Conservation (phyloP, 345 rosid genomes). For the Iberis pinnata region DNA sequence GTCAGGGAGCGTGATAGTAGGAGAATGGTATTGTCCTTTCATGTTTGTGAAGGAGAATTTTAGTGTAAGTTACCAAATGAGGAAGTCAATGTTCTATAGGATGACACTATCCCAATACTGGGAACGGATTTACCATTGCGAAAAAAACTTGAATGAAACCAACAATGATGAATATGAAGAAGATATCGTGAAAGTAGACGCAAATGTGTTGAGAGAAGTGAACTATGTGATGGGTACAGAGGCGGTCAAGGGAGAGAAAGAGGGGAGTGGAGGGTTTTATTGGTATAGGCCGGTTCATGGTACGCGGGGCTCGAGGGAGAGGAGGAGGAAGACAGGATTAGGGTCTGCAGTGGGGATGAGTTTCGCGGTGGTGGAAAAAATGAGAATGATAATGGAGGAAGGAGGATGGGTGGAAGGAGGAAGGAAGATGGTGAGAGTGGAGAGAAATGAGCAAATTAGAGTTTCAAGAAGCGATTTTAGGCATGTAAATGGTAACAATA, state of each 20-base stretch:
- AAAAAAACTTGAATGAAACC: slow-evolving; percentile 21
- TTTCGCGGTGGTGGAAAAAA: slow-evolving; percentile 54
- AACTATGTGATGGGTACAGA: slow-evolving; percentile 39
- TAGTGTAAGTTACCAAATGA: slow-evolving; percentile 43
- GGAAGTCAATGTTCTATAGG: slow-evolving; percentile 44
- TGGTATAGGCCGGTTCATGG: slow-evolving; percentile 37
- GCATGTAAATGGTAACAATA: slow-evolving; percentile 13
- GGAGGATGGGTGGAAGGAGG: slow-evolving; percentile 59
- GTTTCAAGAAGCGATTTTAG: slow-evolving; percentile 20
- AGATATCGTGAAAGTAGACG: slow-evolving; percentile 32
- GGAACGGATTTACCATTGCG: slow-evolving; percentile 49
- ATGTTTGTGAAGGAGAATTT: slow-evolving; percentile 51
- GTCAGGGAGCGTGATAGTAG: slow-evolving; percentile 39
- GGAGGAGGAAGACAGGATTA: slow-evolving; percentile 20
- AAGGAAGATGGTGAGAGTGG: slow-evolving; percentile 45
- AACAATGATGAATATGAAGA: slow-evolving; percentile 19
- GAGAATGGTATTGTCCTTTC: slow-evolving; percentile 77
- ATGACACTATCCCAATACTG: slow-evolving; percentile 65
- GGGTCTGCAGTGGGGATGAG: slow-evolving; percentile 47
- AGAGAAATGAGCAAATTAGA: slow-evolving; percentile 36
- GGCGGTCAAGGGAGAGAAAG: slow-evolving; percentile 34
- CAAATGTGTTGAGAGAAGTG: slow-evolving; percentile 36
- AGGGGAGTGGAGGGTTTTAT: slow-evolving; percentile 37
- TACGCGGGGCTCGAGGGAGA: slow-evolving; percentile 7
- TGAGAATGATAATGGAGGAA: slow-evolving; percentile 56